phyloP scores from a whole-genome alignment of 345 rosid species.

The Murraya koenigii region DNA sequence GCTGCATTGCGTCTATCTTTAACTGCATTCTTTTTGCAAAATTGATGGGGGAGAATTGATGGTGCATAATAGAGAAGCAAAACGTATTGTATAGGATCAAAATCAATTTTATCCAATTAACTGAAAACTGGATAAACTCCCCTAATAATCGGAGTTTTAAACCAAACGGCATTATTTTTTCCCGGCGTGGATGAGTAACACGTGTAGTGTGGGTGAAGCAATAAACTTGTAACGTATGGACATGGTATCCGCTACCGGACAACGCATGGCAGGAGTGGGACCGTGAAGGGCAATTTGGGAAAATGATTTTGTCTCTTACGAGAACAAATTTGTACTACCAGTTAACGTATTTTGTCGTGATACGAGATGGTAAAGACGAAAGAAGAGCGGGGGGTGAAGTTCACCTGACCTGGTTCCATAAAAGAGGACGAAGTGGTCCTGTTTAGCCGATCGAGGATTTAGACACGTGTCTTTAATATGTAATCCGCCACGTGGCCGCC shows the following conservation, averaged over 20 bases:
- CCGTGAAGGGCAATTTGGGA: slow-evolving; percentile 25
- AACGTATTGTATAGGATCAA: neutral
- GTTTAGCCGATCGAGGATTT: slow-evolving; percentile 11
- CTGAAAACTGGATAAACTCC: neutral
- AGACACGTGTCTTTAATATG: slow-evolving; percentile 21
- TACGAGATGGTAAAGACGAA: neutral
- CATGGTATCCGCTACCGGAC: neutral
- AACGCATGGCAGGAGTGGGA: neutral
- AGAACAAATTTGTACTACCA: slow-evolving; percentile 13
- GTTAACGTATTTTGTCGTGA: slow-evolving; percentile 35
- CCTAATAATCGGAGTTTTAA: neutral
- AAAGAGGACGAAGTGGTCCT: slow-evolving; percentile 34
- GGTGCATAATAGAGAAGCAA: neutral
- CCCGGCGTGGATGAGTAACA: neutral
- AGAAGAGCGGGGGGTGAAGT: neutral
- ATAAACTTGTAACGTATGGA: neutral
- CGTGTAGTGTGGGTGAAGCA: neutral
- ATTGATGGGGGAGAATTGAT: neutral
- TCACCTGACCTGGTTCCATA: slow-evolving; percentile 26
- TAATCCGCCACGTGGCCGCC: slow-evolving; percentile 21
- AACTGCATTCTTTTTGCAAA: neutral
- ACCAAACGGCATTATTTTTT: neutral
- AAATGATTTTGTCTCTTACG: slow-evolving; percentile 15
- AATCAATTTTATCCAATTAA: neutral
- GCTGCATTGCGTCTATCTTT: neutral